These are phyloP conservation scores for Teratosphaeria epicoccoides DNA, from an alignment of 2,329 filamentous ascomycete species.

Conservation along the genomic window DNA sequence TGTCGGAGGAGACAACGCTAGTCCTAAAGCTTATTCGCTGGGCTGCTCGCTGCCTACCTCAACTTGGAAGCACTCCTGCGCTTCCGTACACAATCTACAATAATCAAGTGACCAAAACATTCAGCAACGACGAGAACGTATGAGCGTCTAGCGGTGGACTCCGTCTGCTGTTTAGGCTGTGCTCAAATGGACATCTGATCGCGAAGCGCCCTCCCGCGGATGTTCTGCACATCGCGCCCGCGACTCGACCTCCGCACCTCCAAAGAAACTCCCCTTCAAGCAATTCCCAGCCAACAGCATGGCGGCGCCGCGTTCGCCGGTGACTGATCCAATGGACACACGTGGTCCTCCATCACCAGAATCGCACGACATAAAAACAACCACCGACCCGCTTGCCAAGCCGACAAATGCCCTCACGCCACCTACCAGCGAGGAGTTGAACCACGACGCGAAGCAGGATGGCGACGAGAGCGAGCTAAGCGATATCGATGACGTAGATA, in stretches of 20 bases:
- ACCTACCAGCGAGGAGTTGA: constrained; percentile 42
- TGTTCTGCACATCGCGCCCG: not conserved
- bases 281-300: constrained; percentile 1
- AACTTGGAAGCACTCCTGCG: not conserved
- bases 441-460: constrained; percentile 27
- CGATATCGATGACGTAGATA: constrained; percentile 23
- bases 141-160: not conserved
- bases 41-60: not conserved
- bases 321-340: constrained; percentile 1
- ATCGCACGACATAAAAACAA: constrained; percentile 14
- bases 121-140: not conserved
- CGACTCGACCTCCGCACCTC: not conserved
- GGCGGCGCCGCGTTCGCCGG: constrained; percentile 2
- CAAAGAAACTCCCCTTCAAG: not conserved
- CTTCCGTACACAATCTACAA: not conserved
- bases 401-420: constrained; percentile 36
- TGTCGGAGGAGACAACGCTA: not conserved
- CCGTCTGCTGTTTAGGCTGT: not conserved
- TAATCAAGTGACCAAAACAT: not conserved
- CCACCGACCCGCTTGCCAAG: constrained; percentile 6
- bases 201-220: not conserved
- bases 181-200: not conserved
- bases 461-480: constrained; percentile 38
- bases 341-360: constrained; percentile 17
- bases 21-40: not conserved